A percentile compares a stretch with the other conserved stretches of the same genome.
These are phyloP conservation scores for Perkinsus chesapeaki DNA, from an alignment of 169 alveolate species.

Conservation along the genomic window DNA sequence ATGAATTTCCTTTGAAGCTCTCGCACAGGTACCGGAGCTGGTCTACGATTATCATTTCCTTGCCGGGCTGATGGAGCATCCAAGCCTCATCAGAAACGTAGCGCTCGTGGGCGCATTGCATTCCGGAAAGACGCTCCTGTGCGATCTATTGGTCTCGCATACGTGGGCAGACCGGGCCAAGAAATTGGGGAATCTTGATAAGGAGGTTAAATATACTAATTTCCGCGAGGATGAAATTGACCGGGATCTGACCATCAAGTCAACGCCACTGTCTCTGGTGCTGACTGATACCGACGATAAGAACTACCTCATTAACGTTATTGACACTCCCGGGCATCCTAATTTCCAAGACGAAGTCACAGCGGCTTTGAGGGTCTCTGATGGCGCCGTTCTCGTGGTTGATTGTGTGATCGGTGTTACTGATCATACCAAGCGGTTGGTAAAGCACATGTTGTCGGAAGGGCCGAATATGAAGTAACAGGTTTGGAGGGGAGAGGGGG, in stretches of 20 bases:
- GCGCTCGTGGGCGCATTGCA: slow-evolving; percentile 94
- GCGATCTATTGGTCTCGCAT: slow-evolving; percentile 88
- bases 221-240: slow-evolving; percentile 93
- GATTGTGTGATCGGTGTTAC: slow-evolving; percentile 95
- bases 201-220: slow-evolving; percentile 81
- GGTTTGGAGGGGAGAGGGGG: background rate
- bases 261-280: slow-evolving; percentile 92
- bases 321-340: slow-evolving; percentile 81
- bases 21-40: slow-evolving; percentile 59
- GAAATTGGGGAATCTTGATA: slow-evolving; percentile 19
- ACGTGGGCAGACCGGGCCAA: slow-evolving; percentile 71
- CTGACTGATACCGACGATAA: slow-evolving; percentile 76
- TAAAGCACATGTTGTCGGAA: slow-evolving; percentile 66
- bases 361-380: slow-evolving; percentile 87
- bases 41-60: slow-evolving; percentile 85
- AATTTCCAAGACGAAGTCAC: slow-evolving; percentile 94
- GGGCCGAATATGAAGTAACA: slow-evolving; percentile 23
- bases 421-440: slow-evolving; percentile 76
- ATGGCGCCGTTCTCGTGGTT: slow-evolving; percentile 90
- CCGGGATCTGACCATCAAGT: slow-evolving; percentile 89
- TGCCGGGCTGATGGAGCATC: slow-evolving; percentile 79
- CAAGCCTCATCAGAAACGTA: slow-evolving; percentile 85
- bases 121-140: slow-evolving; percentile 94
- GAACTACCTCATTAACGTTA: slow-evolving; percentile 38
- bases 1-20: background rate